Percentiles rank a stretch among this genome's conserved stretches.
These are phyloP conservation scores for Leersia perrieri DNA, from an alignment of 176 grass and related monocot genomes.

Conservation along the genomic window DNA sequence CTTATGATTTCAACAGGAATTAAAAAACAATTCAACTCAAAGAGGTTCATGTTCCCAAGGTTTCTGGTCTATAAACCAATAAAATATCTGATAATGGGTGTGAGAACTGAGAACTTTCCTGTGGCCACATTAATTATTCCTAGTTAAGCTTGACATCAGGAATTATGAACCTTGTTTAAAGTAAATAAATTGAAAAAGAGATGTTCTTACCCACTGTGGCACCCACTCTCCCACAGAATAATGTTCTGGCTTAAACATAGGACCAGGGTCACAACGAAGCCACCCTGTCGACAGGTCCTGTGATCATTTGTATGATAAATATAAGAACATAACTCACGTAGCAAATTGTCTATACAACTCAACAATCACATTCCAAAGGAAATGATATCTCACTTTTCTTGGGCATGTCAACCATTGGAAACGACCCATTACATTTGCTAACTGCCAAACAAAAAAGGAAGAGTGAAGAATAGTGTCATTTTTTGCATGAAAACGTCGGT, in stretches of 20 bases:
- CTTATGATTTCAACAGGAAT: not conserved
- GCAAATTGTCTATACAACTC: slow-evolving; percentile 10
- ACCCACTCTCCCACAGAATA: slow-evolving; percentile 55
- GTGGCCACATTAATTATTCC: not conserved
- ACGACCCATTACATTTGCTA: slow-evolving; percentile 87
- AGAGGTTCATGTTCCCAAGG: not conserved
- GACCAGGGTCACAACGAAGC: slow-evolving; percentile 85
- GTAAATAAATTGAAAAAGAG: slow-evolving; percentile 9
- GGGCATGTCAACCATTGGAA: slow-evolving; percentile 91
- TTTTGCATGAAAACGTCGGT: no score
- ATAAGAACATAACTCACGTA: slow-evolving; percentile 31
- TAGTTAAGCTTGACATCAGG: not conserved
- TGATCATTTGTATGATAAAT: slow-evolving; percentile 31
- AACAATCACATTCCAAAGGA: slow-evolving; percentile 24
- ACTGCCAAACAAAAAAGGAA: slow-evolving; percentile 36
- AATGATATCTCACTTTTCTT: slow-evolving; percentile 59
- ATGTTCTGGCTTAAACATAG: slow-evolving; percentile 86
- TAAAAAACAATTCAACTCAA: not conserved
- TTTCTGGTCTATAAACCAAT: not conserved
- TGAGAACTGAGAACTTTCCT: not conserved
- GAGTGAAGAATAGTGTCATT: slow-evolving; percentile 18
- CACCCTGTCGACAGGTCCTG: slow-evolving; percentile 94
- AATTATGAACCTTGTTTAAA: slow-evolving; percentile 6
- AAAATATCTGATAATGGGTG: not conserved
- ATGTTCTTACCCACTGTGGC: slow-evolving; percentile 61